A percentile compares a stretch with the other conserved stretches of the same genome.
Conservation (phyloP, 2,329 filamentous ascomycete genomes). For the Penicillium sp. region DNA sequence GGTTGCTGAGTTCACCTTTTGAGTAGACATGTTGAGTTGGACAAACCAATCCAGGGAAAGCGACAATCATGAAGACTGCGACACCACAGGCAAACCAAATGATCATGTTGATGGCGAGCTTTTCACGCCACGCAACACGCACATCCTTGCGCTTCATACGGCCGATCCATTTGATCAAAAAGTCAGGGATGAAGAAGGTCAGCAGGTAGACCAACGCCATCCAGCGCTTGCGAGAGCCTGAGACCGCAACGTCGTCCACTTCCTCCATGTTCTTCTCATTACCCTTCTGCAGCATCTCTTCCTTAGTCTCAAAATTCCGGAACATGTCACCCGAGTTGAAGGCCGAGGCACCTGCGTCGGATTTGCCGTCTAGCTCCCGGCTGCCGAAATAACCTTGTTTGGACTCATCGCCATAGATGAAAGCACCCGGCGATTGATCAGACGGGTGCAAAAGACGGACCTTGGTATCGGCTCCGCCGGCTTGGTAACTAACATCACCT, state of each 20-base stretch:
- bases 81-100: constrained; percentile 86
- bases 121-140: constrained; percentile 91
- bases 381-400: constrained; percentile 76
- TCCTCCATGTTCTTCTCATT: constrained; percentile 89
- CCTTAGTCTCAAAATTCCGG: constrained; percentile 88
- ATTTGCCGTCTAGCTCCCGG: constrained; percentile 79
- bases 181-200: constrained; percentile 87
- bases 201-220: constrained; percentile 79
- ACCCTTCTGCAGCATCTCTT: constrained; percentile 92
- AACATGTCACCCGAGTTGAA: constrained; percentile 97
- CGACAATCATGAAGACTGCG: constrained; percentile 85
- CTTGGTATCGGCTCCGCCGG: constrained; percentile 55
- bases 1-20: constrained; percentile 70
- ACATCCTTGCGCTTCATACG: constrained; percentile 92
- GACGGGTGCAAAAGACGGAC: constrained; percentile 56
- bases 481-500: constrained; percentile 65
- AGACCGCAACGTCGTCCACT: constrained; percentile 81
- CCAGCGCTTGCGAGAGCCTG: constrained; percentile 85
- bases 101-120: constrained; percentile 94
- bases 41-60: constrained; percentile 86
- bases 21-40: constrained; percentile 89
- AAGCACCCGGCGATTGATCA: constrained; percentile 59
- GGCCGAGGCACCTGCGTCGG: constrained; percentile 89
- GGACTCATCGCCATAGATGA: constrained; percentile 73
- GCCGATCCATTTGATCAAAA: constrained; percentile 74